Conservation (phyloP, 2,329 filamentous ascomycete genomes). For the Aspergillus neoniger region DNA sequence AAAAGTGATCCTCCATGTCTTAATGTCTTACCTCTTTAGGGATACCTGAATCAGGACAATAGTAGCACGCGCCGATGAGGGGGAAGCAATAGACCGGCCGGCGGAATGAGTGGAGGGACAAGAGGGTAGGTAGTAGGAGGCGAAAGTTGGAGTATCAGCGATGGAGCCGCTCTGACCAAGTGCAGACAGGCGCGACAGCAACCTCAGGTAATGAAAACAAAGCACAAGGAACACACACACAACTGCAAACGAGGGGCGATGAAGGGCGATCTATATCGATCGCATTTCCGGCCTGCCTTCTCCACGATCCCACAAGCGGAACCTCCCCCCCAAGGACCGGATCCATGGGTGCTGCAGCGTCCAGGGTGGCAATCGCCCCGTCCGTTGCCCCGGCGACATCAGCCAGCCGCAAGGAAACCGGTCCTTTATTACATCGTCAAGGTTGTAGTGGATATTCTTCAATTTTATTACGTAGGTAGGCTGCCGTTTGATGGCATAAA, state of each 20-base stretch:
- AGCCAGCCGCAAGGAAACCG: conserved; percentile 6
- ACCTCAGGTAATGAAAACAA: not conserved
- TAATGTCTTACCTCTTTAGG: not conserved
- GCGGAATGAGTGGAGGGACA: not conserved
- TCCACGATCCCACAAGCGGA: conserved; percentile 18
- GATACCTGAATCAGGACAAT: not conserved
- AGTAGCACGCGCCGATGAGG: not conserved
- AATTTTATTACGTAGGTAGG: not conserved
- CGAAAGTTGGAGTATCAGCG: conserved; percentile 1
- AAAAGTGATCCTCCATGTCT: not conserved
- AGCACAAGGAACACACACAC: not conserved
- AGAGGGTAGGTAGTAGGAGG: not conserved
- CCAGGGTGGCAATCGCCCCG: conserved; percentile 5
- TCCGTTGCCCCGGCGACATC: conserved; percentile 18
- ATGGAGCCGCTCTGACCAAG: conserved; percentile 4
- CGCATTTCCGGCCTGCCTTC: conserved; percentile 10
- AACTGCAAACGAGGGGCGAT: not conserved
- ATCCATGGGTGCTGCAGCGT: conserved; percentile 14
- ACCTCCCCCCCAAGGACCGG: conserved; percentile 5
- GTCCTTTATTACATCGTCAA: not conserved
- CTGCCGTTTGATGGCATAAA: too few relatives aligned
- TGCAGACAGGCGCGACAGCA: not conserved
- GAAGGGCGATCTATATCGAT: conserved; percentile 3
- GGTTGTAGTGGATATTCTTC: not conserved
- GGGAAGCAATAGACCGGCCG: not conserved